Conservation (phyloP, 345 rosid genomes). For the Excoecaria cochinchinensis region DNA sequence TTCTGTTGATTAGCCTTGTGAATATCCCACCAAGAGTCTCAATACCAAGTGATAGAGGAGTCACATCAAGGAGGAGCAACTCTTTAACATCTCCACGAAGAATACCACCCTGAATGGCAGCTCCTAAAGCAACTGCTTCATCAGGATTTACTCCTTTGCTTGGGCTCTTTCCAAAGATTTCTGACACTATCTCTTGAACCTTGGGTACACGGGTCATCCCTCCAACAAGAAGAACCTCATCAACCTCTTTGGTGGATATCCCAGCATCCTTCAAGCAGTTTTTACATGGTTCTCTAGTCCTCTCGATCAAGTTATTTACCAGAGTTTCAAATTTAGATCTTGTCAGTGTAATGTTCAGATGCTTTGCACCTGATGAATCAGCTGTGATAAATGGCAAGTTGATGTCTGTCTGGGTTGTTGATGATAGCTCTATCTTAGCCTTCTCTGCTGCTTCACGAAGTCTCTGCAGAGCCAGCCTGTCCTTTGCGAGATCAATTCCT, state of each 20-base stretch:
- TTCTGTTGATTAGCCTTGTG: conserved; percentile 30
- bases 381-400: conserved; percentile 42
- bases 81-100: conserved; percentile 38
- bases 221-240: conserved; percentile 38
- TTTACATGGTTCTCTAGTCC: conserved; percentile 29
- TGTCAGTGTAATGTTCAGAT: conserved; percentile 29
- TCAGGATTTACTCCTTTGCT: conserved; percentile 40
- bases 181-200: conserved; percentile 26
- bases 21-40: conserved; percentile 37
- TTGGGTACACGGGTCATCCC: conserved; percentile 40
- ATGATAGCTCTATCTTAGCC: conserved; percentile 42
- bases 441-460: conserved; percentile 43
- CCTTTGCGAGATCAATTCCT: conserved; percentile 35
- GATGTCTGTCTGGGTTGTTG: conserved; percentile 38
- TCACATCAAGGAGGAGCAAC: conserved; percentile 32
- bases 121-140: conserved; percentile 39
- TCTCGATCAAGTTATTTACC: conserved; percentile 30
- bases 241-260: conserved; percentile 29
- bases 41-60: conserved; percentile 36
- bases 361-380: conserved; percentile 39
- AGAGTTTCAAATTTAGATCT: conserved; percentile 34
- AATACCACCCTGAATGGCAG: conserved; percentile 38
- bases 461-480: conserved; percentile 38
- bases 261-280: conserved; percentile 38
- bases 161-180: conserved; percentile 31